Evolutionary conservation across 2,329 filamentous ascomycete genomes (phyloP), one percentile per base, ranked within the genome.

Genomic region (Trichoderma atroviride): DNA sequence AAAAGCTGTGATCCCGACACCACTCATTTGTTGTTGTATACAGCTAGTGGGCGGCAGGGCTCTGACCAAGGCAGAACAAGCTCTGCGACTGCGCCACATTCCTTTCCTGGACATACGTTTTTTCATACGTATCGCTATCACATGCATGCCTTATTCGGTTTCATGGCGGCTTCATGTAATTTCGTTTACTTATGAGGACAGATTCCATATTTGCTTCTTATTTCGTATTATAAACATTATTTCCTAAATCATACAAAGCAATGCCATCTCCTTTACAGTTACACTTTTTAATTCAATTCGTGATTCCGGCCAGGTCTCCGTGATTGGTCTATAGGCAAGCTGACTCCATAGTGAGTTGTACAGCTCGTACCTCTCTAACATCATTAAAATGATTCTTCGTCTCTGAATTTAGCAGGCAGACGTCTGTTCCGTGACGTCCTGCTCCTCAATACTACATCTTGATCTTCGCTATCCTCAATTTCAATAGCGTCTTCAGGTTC

Each of bases 391-490:
- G 75, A 22, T 7, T 79, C 78, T 19, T 80, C 79, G 27, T 80
- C 78, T 40, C 78, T 74, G 68, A 80, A 77, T 58, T 81, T 81
- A 10, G 78, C 77, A 2, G 80, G 78, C 57, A 72, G 75, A 24
- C 80, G 76, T 50, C 80, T 76, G 31, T 75, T 77, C 64, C 79
- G 75, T 29, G 71, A 70, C 22, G 73, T 71, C 29, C 74, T 72
- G 57, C 74, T 72, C 62, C 75, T 74, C 16, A 79, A 69, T 24
- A 79, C 69, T 35, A 78, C 75, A 37, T 80, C 78, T 40, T 79
- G 75, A 47, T 78, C 76, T 29, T 78, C 75, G 33, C 77, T 78
- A 47, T 78, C 74, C 27, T 74, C 72, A 55, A 77, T 75, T 63
- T 78, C 76, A 22, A 75, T 69, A 11, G 70, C 73, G 5, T 71